These are phyloP conservation scores for Penicillium sp. DNA, from an alignment of 2,329 filamentous ascomycete species.

Conservation along the genomic window DNA sequence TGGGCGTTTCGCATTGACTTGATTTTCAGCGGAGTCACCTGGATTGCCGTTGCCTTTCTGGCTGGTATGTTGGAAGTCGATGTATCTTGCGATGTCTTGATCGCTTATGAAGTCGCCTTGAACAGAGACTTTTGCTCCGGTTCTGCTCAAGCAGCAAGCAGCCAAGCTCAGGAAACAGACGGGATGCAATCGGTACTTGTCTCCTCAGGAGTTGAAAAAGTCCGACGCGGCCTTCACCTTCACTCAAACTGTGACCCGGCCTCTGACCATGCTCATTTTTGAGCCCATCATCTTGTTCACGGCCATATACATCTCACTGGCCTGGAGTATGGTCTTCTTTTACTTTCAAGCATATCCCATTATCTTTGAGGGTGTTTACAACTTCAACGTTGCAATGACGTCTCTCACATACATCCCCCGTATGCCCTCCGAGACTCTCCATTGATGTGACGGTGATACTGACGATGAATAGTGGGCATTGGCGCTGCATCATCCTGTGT, in stretches of 20 bases:
- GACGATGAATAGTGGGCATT: constrained; percentile 49
- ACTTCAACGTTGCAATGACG: constrained; percentile 60
- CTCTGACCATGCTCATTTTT: constrained; percentile 67
- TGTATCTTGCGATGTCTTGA: too few relatives aligned
- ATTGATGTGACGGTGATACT: neutral
- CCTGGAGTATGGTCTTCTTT: constrained; percentile 68
- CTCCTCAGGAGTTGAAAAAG: constrained; percentile 61
- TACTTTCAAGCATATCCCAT: constrained; percentile 73
- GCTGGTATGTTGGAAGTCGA: constrained; percentile 38
- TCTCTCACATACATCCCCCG: constrained; percentile 67
- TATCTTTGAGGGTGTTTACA: constrained; percentile 65
- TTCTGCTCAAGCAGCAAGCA: constrained; percentile 58
- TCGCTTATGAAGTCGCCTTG: neutral
- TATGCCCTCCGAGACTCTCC: constrained; percentile 12
- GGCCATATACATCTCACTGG: constrained; percentile 67
- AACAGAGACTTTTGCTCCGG: constrained; percentile 59
- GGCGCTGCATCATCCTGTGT: constrained; percentile 59
- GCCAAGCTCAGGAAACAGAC: constrained; percentile 56
- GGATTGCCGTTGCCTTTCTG: constrained; percentile 60
- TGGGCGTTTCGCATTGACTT: constrained; percentile 59
- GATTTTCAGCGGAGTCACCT: constrained; percentile 60
- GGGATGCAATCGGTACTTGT: constrained; percentile 50
- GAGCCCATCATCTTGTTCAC: constrained; percentile 71
- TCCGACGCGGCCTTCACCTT: constrained; percentile 13
- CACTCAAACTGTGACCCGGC: constrained; percentile 64